phyloP scores from a whole-genome alignment of 2,329 filamentous ascomycete genomes.

The Pseudocercospora ulei region DNA sequence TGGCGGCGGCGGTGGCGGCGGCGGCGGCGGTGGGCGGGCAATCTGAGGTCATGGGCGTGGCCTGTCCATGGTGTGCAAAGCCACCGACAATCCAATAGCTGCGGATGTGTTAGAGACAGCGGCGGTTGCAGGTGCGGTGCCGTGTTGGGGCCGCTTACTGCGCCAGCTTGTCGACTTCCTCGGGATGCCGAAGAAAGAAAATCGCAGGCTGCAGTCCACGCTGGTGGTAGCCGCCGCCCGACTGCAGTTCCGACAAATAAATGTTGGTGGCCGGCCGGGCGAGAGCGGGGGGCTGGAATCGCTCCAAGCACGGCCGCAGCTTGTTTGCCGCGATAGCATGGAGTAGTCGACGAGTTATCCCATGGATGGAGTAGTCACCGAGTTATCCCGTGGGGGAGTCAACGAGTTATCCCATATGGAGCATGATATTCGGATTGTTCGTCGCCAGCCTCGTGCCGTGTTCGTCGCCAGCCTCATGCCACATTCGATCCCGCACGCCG shows the following conservation, averaged over 20 bases:
- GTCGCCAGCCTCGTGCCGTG: conserved; percentile 2
- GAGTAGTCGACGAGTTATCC: too few relatives aligned
- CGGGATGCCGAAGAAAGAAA: not conserved
- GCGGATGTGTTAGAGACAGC: not conserved
- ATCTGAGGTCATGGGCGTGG: not conserved
- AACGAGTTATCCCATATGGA: too few relatives aligned
- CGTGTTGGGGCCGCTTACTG: conserved; percentile 16
- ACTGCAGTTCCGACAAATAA: too few relatives aligned
- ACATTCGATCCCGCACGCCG: not conserved
- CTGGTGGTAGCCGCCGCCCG: conserved; percentile 6
- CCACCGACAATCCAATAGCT: conserved; percentile 17
- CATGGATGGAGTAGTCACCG: too few relatives aligned
- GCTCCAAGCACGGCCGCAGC: not conserved
- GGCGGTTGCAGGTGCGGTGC: not conserved
- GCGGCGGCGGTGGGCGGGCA: not conserved
- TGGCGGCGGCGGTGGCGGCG: not conserved
- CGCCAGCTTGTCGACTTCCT: conserved; percentile 15
- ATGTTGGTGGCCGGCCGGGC: too few relatives aligned
- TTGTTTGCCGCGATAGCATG: too few relatives aligned
- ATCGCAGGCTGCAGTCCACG: not conserved
- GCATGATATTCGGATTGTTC: conserved; percentile 3
- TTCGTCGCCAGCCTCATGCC: conserved; percentile 4
- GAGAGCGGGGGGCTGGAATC: not conserved
- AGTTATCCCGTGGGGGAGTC: too few relatives aligned
- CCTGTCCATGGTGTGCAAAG: conserved; percentile 12